Evolutionary conservation across 345 rosid genomes (phyloP), one percentile per base, ranked within the genome.

Genomic region (Zanthoxylum bungeanum): DNA sequence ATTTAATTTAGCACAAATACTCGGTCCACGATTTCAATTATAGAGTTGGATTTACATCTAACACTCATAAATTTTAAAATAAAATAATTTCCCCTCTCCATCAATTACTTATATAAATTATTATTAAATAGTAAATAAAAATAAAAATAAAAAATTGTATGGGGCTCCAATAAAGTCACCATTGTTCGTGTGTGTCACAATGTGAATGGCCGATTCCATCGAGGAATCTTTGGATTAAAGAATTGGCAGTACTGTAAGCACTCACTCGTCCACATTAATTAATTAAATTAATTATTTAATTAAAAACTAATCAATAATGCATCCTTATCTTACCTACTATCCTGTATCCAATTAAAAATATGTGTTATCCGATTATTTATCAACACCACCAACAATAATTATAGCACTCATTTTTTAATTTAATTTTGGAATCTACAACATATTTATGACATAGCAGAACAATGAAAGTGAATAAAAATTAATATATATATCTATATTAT

Each of bases 291-390:
- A 9, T 9, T n/a, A 62, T n/a, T 10, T 3, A 51, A 44, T 2
- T 8, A 42, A 25, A 66, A 51, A 52, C 59, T 11, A 52, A n/a
- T 52, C 71, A 57, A 69, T 69, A 36, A 40, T 40, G 27, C 64
- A 40, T n/a, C 64, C 73, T 69, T 69, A 69, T 39, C 50, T 62
- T 40, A 57, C 72, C 64, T 19, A 57, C 72, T 57, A 28, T 42
- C 49, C 56, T 57, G 11, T 28, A 57, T 53, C 62, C 12, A 39
- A 22, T 42, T 42, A 42, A 0, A 7, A 44, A 14, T 34, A 14
- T 14, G 49, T 14, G 25, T 46, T 27, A 46, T 64, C 55, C 27
- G 9, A 30, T 31, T 65, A 11, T 4, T 33, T 7, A 62, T 7
- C 19, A 69, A 1, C 72, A 39, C 10, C 73, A 28, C 19, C 52